These are phyloP conservation scores for Hyaloscypha variabilis DNA, from an alignment of 495 filamentous ascomycete genomes.

Conservation along the genomic window DNA sequence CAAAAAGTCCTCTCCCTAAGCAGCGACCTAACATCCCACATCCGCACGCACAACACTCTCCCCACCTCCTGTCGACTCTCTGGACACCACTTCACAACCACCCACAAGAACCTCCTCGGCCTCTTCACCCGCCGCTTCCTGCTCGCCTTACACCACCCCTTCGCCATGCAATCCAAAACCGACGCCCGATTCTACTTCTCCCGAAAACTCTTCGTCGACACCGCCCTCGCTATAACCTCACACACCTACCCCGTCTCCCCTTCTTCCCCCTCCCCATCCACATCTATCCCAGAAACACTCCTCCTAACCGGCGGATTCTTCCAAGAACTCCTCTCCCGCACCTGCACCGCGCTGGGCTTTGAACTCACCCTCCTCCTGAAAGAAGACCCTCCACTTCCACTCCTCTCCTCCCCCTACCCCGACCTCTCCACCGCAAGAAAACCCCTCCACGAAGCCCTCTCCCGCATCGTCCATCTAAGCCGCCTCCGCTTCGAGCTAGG, in stretches of 20 bases:
- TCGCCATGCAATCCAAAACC: slow-evolving; percentile 47
- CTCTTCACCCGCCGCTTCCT: slow-evolving; percentile 54
- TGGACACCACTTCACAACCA: slow-evolving; percentile 28
- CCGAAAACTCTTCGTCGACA: slow-evolving; percentile 54
- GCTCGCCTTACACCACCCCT: slow-evolving; percentile 55
- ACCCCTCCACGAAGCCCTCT: neutral
- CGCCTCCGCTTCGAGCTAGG: slow-evolving; percentile 47
- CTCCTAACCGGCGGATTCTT: slow-evolving; percentile 50
- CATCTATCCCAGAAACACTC: slow-evolving; percentile 41
- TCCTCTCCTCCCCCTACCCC: no score
- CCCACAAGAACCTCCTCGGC: slow-evolving; percentile 39
- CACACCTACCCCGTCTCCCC: slow-evolving; percentile 16
- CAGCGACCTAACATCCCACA: slow-evolving; percentile 42
- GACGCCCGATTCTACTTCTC: slow-evolving; percentile 60
- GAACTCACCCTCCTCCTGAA: slow-evolving; percentile 44
- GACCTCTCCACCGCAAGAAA: no score
- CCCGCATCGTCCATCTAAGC: no score
- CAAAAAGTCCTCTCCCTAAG: slow-evolving; percentile 49
- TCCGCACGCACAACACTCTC: slow-evolving; percentile 32
- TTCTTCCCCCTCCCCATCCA: neutral
- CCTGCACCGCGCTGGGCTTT: slow-evolving; percentile 36
- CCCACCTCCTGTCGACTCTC: slow-evolving; percentile 28
- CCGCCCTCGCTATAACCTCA: slow-evolving; percentile 51
- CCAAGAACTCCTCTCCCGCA: slow-evolving; percentile 45
- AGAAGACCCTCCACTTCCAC: no score